A percentile compares a stretch with the other conserved stretches of the same genome.
phyloP scores from a whole-genome alignment of 176 grass and related monocot species.

The Juncus effusus region DNA sequence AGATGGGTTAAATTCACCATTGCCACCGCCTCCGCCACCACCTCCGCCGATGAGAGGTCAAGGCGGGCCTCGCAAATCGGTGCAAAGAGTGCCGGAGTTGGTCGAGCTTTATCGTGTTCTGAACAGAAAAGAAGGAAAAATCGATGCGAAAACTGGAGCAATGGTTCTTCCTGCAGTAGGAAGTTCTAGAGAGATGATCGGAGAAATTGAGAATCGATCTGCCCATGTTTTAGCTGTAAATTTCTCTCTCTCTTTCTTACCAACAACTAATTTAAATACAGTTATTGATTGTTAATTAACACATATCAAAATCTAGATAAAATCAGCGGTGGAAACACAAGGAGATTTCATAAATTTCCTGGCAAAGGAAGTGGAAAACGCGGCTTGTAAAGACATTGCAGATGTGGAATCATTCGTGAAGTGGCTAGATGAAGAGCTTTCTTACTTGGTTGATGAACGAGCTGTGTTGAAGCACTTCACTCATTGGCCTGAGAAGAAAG shows the following conservation, averaged over 20 bases:
- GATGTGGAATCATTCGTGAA: slow-evolving; percentile 95
- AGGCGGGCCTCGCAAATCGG: slow-evolving; percentile 36
- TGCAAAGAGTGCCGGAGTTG: slow-evolving; percentile 83
- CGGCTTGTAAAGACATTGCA: slow-evolving; percentile 74
- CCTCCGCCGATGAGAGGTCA: slow-evolving; percentile 47
- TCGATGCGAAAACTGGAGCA: slow-evolving; percentile 53
- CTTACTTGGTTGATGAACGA: slow-evolving; percentile 95
- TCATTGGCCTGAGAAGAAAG: slow-evolving; percentile 92
- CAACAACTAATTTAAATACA: not conserved
- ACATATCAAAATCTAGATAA: slow-evolving; percentile 44
- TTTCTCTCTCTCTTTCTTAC: slow-evolving; percentile 22
- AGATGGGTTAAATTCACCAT: slow-evolving; percentile 35
- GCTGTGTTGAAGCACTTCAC: slow-evolving; percentile 97
- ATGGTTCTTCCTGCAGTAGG: slow-evolving; percentile 41
- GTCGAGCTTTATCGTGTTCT: slow-evolving; percentile 69
- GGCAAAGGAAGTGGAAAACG: slow-evolving; percentile 67
- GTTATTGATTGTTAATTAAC: not conserved
- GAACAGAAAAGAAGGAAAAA: slow-evolving; percentile 75
- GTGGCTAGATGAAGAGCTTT: slow-evolving; percentile 92
- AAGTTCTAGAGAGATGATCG: slow-evolving; percentile 84
- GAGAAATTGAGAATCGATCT: slow-evolving; percentile 96
- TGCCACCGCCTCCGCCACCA: slow-evolving; percentile 56
- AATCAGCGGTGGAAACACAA: slow-evolving; percentile 96
- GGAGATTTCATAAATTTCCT: slow-evolving; percentile 76
- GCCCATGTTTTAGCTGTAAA: slow-evolving; percentile 91